Conservation (phyloP, 495 filamentous ascomycete species). For the Xylaria sp. region DNA sequence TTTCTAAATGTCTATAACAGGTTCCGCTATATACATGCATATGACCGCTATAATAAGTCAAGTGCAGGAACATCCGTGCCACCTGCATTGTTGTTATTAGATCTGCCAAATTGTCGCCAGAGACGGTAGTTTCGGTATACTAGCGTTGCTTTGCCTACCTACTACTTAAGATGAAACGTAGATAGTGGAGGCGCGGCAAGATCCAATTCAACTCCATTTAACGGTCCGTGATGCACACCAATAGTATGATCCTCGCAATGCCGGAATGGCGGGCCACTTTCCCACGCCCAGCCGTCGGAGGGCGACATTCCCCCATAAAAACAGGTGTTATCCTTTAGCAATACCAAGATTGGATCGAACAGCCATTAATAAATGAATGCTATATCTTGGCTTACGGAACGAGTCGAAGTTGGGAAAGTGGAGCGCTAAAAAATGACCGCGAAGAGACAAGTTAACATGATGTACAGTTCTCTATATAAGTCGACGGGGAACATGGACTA, state of each 20-base stretch:
- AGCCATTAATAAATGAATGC: constrained; percentile 13
- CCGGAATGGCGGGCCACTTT: constrained; percentile 28
- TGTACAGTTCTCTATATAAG: constrained; percentile 21
- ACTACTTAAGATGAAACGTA: constrained; percentile 14
- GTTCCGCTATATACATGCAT: background rate
- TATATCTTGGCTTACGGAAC: constrained; percentile 22
- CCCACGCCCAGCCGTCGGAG: constrained; percentile 18
- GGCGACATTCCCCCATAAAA: constrained; percentile 19
- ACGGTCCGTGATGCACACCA: background rate
- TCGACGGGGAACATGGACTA: background rate
- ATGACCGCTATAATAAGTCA: background rate
- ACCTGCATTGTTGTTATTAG: background rate
- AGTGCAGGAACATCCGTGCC: background rate
- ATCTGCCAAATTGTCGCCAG: background rate
- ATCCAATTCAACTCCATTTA: background rate
- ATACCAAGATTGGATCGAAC: background rate
- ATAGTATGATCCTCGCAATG: background rate
- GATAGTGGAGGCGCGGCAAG: constrained; percentile 3
- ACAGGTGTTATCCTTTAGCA: background rate
- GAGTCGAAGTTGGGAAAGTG: constrained; percentile 26
- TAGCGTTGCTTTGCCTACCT: background rate
- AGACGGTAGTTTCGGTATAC: background rate
- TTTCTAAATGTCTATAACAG: background rate
- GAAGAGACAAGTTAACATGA: background rate
- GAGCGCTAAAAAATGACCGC: background rate